Evolutionary conservation across 78 protist species (phyloP), one percentile per base, ranked within the genome.

Genomic region (Anaeramoeba flamelloides): DNA sequence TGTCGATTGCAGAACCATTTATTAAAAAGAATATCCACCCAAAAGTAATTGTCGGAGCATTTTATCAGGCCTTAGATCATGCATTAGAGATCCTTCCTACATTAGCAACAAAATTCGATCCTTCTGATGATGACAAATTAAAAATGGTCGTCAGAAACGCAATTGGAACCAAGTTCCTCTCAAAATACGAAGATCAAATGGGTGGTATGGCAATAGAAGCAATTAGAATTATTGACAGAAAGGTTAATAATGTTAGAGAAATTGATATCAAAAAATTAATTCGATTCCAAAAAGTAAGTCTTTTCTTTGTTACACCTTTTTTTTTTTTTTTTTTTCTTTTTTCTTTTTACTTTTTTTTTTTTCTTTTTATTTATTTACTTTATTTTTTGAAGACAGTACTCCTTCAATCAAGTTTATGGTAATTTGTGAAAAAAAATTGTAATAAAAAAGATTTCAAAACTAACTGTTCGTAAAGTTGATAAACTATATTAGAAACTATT

Each of bases 181-280:
- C 81, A 40, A 78, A 88, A 3, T 91, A 91, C 89, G 41, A 85
- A 26, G 89, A 86, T 1, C 78, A 91, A 40, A 88, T 93, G 90
- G 83, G 92, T 84, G 32, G 82, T 8, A 88, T 97, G n/a, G 98
- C 99, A 33, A 83, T 94, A 33, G 91, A 92, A n/a, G 97, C 99
- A 12, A 97, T 95, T 53, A n/a, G 3, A n/a, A 86, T 88, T 12
- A 95, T 97, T 17, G n/a, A n/a, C n/a, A n/a, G n/a, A n/a, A 31
- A 85, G 38, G 76, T 77, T 34, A 36, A 79, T 26, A 38, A 64
- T 2, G 30, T 31, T 1, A 39, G 34, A 32, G 98, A 93, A 79
- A 83, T 97, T 36, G 99, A 97, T 77, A 76, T 96, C 83, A 96
- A 96, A 89, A 81, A 95, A 33, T 94, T 91, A 77, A 97, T 94